phyloP scores from a whole-genome alignment of 2,329 filamentous ascomycete species.

The Verticillium albo-atrum region DNA sequence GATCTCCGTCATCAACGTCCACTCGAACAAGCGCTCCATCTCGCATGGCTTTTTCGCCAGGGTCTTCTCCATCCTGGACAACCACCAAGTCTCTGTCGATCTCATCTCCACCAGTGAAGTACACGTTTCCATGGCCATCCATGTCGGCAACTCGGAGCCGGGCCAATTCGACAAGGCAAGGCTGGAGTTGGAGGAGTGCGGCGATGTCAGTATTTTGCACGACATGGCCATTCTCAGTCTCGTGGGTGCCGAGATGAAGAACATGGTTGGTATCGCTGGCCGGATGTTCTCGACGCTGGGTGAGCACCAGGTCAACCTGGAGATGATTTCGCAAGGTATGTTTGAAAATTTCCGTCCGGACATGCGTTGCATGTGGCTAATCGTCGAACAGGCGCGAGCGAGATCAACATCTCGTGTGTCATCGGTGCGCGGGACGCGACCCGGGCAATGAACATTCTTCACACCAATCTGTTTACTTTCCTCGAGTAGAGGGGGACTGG shows the following conservation, averaged over 20 bases:
- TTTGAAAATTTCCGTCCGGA: not conserved
- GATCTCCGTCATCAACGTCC: slow-evolving; percentile 95
- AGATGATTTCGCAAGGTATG: slow-evolving; percentile 98
- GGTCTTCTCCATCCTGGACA: slow-evolving; percentile 88
- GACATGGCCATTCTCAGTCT: slow-evolving; percentile 95
- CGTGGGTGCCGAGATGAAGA: slow-evolving; percentile 94
- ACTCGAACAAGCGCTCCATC: slow-evolving; percentile 94
- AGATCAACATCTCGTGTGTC: slow-evolving; percentile 99
- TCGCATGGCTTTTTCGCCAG: slow-evolving; percentile 94
- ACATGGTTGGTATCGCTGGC: slow-evolving; percentile 91
- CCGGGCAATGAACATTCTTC: slow-evolving; percentile 90
- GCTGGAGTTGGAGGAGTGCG: slow-evolving; percentile 71
- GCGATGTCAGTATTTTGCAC: slow-evolving; percentile 83
- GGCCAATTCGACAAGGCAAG: slow-evolving; percentile 64
- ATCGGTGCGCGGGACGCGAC: slow-evolving; percentile 89
- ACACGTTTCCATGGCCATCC: slow-evolving; percentile 94
- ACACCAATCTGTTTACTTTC: slow-evolving; percentile 96
- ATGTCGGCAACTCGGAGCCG: slow-evolving; percentile 65
- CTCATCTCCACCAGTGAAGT: slow-evolving; percentile 96
- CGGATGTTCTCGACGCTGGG: slow-evolving; percentile 93
- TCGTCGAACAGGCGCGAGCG: slow-evolving; percentile 69
- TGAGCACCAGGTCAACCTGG: slow-evolving; percentile 91
- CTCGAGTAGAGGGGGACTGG: slow-evolving; percentile 53
- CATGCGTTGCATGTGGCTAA: not conserved
- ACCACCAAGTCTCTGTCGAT: slow-evolving; percentile 84